Evolutionary conservation across 2,329 filamentous ascomycete genomes (phyloP), one percentile per base, ranked within the genome.

Genomic region (Paraconiothyrium sp.): DNA sequence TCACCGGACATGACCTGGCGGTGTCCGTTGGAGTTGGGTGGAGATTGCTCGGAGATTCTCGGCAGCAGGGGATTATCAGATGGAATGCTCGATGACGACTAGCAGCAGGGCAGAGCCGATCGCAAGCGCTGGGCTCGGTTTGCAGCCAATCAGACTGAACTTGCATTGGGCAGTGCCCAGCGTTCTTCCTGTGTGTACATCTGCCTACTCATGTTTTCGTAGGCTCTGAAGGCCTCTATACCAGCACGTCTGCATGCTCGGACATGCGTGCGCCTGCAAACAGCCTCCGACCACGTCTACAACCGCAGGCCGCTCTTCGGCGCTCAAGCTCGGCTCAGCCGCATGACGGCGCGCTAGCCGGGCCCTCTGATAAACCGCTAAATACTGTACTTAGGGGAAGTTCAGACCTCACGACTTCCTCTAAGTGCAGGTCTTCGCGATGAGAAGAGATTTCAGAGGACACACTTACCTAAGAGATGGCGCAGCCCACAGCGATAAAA

Each of bases 391-490:
- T 76, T 76, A 76, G 68, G 67, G 66, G 67, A 44, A 71, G 68
- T 65, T 66, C 52, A 56, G 58, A 67, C 63, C 66, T 62, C 61
- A 63, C 48, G 59, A 48, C 55, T 71, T 76, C 74, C 70, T 64
- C 61, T 75, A 76, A 76, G 72, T 74, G 71, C 70, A 76, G 67
- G 64, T 73, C 43, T 61, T 72, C 65, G 66, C 73, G 73, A 70
- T 64, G 68, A 48, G 61, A 50, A 60, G 73, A 69, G 69, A 66
- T 63, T 69, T 66, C 60, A 61, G 65, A 57, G 60, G 59, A 64
- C 47, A 47, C 50, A 72, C 76, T 78, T 76, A 78, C 73, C 72
- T 78, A 78, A 78, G 67, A 75, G 62, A 66, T 66, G 66, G 68
- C 65, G 67, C 66, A 58, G 49, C 63, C 51, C 44, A 35, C 63